phyloP scores from a whole-genome alignment of 2,329 filamentous ascomycete genomes.

The Cucurbitaria berberidis region DNA sequence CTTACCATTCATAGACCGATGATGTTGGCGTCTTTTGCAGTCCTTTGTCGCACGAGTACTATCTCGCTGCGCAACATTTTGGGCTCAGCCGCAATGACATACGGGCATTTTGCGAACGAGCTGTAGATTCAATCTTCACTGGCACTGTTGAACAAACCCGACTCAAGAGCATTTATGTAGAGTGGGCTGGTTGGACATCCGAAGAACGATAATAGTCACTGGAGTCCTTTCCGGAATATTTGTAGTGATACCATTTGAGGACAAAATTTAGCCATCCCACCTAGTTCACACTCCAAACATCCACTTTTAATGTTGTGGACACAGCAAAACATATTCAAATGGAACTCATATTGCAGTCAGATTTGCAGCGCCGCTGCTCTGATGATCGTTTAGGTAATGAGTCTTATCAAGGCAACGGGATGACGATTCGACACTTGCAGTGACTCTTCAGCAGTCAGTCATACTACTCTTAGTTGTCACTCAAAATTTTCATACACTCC shows the following conservation, averaged over 20 bases:
- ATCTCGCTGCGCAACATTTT: conserved; percentile 74
- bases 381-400: background rate
- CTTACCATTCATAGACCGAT: conserved; percentile 66
- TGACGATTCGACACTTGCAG: background rate
- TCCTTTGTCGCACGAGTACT: conserved; percentile 76
- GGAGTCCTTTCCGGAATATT: background rate
- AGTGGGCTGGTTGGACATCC: conserved; percentile 28
- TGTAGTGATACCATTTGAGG: too few relatives aligned
- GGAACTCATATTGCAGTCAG: too few relatives aligned
- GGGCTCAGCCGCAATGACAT: conserved; percentile 57
- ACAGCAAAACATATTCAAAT: too few relatives aligned
- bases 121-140: conserved; percentile 71
- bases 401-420: background rate
- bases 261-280: too few relatives aligned
- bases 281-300: too few relatives aligned
- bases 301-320: too few relatives aligned
- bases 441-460: background rate
- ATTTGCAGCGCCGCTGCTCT: too few relatives aligned
- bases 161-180: conserved; percentile 44
- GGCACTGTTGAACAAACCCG: conserved; percentile 66
- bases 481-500: background rate
- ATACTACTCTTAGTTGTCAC: background rate
- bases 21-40: conserved; percentile 84
- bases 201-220: background rate
- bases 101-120: conserved; percentile 64